Conservation (phyloP, 1,284 basidiomycete genomes). For the Vanrija pseudolonga region DNA sequence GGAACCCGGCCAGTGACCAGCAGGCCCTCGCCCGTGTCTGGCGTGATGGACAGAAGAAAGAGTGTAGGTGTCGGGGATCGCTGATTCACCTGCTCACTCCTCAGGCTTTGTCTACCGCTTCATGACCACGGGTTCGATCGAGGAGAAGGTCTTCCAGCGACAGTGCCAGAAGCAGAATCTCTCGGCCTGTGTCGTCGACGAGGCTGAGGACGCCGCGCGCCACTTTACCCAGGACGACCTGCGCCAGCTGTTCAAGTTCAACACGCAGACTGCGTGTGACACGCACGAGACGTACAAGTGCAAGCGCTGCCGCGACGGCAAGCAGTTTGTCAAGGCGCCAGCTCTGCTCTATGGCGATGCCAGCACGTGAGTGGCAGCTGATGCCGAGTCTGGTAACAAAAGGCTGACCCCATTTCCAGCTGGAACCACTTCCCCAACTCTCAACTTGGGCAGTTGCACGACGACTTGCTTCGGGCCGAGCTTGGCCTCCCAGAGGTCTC, state of each 20-base stretch:
- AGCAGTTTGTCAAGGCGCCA: slow-evolving; percentile 74
- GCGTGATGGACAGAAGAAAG: slow-evolving; percentile 99
- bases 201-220: slow-evolving; percentile 90
- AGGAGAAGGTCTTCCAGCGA: slow-evolving; percentile 97
- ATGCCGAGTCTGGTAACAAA: not conserved
- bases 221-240: slow-evolving; percentile 91
- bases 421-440: slow-evolving; percentile 96
- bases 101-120: slow-evolving; percentile 96
- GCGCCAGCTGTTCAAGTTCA: slow-evolving; percentile 87
- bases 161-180: slow-evolving; percentile 93
- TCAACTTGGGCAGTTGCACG: slow-evolving; percentile 87
- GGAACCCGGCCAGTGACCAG: slow-evolving; percentile 98
- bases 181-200: slow-evolving; percentile 95
- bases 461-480: slow-evolving; percentile 91
- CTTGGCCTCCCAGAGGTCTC: slow-evolving; percentile 78
- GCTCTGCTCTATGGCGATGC: slow-evolving; percentile 94
- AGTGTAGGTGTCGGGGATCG: slow-evolving; percentile 59
- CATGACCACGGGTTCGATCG: slow-evolving; percentile 95
- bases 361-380: slow-evolving; percentile 71
- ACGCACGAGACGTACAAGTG: slow-evolving; percentile 99
- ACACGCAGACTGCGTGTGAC: slow-evolving; percentile 81
- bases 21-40: slow-evolving; percentile 97
- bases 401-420: slow-evolving; percentile 52
- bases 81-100: slow-evolving; percentile 6
- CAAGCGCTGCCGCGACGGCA: slow-evolving; percentile 85